Evolutionary conservation across 345 rosid species (phyloP).

Genomic region (Eucalyptus rudis): DNA sequence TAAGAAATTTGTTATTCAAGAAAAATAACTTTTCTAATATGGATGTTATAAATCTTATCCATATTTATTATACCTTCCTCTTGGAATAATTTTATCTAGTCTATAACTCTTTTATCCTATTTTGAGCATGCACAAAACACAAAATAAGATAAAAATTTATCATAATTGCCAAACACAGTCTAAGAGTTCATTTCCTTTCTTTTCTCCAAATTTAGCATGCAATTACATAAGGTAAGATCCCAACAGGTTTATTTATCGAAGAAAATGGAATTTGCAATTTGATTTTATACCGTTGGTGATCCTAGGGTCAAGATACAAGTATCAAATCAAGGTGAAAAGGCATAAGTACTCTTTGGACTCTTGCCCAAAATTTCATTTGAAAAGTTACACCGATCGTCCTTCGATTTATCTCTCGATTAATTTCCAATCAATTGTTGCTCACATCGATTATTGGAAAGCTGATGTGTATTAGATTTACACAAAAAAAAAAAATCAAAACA

Average conservation of each 20-base stretch:
- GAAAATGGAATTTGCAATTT: neutral
- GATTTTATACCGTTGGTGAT: neutral
- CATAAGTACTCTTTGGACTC: too few relatives aligned
- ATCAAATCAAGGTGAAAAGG: neutral
- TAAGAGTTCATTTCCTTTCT: neutral
- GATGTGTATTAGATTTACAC: neutral
- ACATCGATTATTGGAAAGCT: neutral
- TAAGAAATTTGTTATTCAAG: too few relatives aligned
- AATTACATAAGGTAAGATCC: neutral
- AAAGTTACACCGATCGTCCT: neutral
- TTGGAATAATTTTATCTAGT: too few relatives aligned
- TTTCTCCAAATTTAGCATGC: neutral
- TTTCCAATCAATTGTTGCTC: neutral
- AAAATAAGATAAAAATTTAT: too few relatives aligned
- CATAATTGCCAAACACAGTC: too few relatives aligned
- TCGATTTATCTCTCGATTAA: neutral
- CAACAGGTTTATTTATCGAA: neutral
- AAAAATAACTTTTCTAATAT: too few relatives aligned
- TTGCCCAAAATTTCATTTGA: too few relatives aligned
- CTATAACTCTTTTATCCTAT: too few relatives aligned
- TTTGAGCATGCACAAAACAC: too few relatives aligned
- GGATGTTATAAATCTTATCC: too few relatives aligned
- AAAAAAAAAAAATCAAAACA: fast-evolving
- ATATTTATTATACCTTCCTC: too few relatives aligned
- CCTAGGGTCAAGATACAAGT: neutral